A percentile compares a stretch with the other conserved stretches of the same genome.
phyloP scores from a whole-genome alignment of 345 rosid genomes.

The Hibiscus syriacus region DNA sequence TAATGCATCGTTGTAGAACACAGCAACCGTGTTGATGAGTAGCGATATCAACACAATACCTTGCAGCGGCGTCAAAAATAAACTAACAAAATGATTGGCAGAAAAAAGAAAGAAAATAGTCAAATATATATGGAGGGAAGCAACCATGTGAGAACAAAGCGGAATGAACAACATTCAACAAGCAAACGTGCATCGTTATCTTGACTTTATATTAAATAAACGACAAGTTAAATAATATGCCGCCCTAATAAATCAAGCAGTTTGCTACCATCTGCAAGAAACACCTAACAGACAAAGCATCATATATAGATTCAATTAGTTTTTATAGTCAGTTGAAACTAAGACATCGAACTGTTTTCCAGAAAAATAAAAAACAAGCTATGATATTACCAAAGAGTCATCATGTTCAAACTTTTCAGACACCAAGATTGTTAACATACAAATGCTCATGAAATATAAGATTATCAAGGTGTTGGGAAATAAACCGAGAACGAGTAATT shows the following conservation, averaged over 20 bases:
- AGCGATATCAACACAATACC: slow-evolving; percentile 36
- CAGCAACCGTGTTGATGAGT: slow-evolving; percentile 50
- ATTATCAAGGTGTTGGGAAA: too few species aligned
- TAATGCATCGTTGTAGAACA: slow-evolving; percentile 43
- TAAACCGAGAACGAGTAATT: too few species aligned
- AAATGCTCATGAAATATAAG: too few species aligned
- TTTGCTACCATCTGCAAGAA: neutral
- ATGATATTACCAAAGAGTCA: too few species aligned
- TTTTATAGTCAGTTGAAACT: neutral
- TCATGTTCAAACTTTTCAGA: neutral
- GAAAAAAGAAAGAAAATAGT: slow-evolving; percentile 19
- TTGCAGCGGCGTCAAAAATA: slow-evolving; percentile 36
- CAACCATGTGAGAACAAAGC: neutral
- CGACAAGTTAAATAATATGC: neutral
- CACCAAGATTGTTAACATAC: neutral
- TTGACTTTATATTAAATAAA: neutral
- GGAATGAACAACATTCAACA: neutral
- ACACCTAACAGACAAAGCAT: neutral
- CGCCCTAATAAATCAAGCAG: neutral
- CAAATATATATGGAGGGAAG: neutral
- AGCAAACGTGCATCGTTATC: neutral
- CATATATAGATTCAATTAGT: neutral
- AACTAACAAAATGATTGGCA: slow-evolving; percentile 26
- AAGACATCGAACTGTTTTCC: too few species aligned
- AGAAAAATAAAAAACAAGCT: too few species aligned